phyloP scores from a whole-genome alignment of 768 basidiomycete genomes.

The Pleurotus ostreatus region DNA sequence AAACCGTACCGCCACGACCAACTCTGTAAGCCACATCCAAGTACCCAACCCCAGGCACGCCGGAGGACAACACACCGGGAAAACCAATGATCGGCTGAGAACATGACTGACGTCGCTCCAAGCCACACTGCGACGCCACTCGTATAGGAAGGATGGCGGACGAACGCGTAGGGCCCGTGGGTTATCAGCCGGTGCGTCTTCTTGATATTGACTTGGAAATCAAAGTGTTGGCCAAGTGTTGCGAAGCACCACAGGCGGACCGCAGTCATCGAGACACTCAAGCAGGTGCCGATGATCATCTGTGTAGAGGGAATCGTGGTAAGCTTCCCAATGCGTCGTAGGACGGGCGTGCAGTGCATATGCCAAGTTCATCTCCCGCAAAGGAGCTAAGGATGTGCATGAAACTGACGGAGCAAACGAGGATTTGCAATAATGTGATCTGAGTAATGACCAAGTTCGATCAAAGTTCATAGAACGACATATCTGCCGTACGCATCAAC shows the following conservation, averaged over 20 bases:
- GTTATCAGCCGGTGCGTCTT: conserved; percentile 1
- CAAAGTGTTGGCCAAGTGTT: neutral
- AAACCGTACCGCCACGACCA: neutral
- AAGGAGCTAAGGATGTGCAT: no score
- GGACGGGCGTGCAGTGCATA: no score
- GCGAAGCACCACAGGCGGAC: neutral
- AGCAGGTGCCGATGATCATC: no score
- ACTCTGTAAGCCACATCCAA: neutral
- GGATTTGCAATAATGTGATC: no score
- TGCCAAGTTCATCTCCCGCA: no score
- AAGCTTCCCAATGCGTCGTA: no score
- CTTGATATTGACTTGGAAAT: neutral
- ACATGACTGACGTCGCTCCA: neutral
- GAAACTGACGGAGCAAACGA: no score
- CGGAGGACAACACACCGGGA: neutral
- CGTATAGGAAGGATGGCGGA: conserved; percentile 1
- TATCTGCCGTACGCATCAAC: no score
- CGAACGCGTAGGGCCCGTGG: neutral
- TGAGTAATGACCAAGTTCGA: no score
- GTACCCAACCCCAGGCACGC: neutral
- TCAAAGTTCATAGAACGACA: no score
- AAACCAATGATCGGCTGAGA: neutral
- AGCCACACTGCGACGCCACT: neutral
- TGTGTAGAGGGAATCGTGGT: no score
- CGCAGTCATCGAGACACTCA: no score